Conservation (phyloP, 371 early-diverging fungal species). For the Ecytonucleospora hepatopenaei region DNA sequence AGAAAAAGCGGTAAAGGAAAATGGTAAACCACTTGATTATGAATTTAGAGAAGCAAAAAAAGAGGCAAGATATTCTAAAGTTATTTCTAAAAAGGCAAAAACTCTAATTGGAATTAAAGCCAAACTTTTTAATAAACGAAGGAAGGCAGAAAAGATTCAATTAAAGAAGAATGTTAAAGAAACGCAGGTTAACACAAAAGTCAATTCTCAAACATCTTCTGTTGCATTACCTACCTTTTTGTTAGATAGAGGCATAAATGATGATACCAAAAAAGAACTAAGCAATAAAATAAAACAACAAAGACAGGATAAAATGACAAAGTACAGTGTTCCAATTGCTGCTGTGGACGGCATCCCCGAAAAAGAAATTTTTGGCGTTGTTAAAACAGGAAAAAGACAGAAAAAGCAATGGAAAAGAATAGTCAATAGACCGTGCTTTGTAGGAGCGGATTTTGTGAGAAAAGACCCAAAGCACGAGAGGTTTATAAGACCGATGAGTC, state of each 20-base stretch:
- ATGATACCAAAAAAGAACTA: conserved; percentile 75
- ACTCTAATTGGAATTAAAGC: conserved; percentile 94
- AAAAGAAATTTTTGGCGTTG: conserved; percentile 93
- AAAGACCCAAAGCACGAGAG: conserved; percentile 99
- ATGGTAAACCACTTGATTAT: conserved; percentile 88
- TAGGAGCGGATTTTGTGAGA: conserved; percentile 92
- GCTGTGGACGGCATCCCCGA: conserved; percentile 94
- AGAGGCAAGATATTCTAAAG: conserved; percentile 80
- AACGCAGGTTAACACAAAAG: conserved; percentile 85
- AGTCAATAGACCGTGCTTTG: conserved; percentile 97
- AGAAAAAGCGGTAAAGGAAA: conserved; percentile 88
- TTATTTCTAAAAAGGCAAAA: conserved; percentile 73
- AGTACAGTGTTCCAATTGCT: conserved; percentile 89
- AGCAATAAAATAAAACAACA: conserved; percentile 97
- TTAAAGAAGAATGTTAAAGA: conserved; percentile 79
- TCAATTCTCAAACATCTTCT: conserved; percentile 68
- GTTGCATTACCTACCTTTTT: conserved; percentile 93
- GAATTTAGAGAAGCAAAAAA: conserved; percentile 84
- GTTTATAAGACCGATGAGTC: conserved; percentile 94
- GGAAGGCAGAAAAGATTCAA: conserved; percentile 94
- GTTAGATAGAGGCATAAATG: conserved; percentile 82
- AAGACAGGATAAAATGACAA: conserved; percentile 95
- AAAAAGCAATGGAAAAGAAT: conserved; percentile 94
- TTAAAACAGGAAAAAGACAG: conserved; percentile 82
- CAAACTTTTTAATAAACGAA: conserved; percentile 92